phyloP scores from a whole-genome alignment of 2,329 filamentous ascomycete species.

The Colletotrichum musicola region DNA sequence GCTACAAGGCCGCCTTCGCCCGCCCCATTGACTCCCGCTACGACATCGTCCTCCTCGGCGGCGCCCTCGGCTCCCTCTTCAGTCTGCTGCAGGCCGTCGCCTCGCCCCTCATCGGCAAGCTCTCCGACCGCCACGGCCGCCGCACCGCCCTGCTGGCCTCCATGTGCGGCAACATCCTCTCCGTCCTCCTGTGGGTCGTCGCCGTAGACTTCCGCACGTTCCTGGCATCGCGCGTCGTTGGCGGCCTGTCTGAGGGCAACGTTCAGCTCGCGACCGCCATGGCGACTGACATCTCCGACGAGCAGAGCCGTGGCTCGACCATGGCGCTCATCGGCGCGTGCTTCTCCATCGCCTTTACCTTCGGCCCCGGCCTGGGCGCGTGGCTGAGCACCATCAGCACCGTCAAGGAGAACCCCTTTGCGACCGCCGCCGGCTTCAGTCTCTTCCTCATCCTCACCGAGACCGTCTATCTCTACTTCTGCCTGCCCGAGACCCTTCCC shows the following conservation, averaged over 20 bases:
- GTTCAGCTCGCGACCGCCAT: conserved; percentile 97
- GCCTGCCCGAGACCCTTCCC: conserved; percentile 88
- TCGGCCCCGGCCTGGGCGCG: conserved; percentile 92
- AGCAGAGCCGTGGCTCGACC: conserved; percentile 84
- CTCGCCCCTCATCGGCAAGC: conserved; percentile 87
- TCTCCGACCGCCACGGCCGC: conserved; percentile 91
- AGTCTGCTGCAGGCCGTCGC: conserved; percentile 92
- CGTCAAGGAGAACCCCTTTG: conserved; percentile 92
- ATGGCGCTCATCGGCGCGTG: conserved; percentile 98
- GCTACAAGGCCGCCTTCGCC: conserved; percentile 94
- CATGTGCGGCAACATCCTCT: conserved; percentile 93
- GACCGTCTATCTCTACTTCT: conserved; percentile 87
- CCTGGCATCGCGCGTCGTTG: conserved; percentile 90
- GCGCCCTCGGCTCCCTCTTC: conserved; percentile 93
- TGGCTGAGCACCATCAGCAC: conserved; percentile 82
- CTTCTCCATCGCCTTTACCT: conserved; percentile 97
- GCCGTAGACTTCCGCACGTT: conserved; percentile 97
- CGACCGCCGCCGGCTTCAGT: conserved; percentile 89
- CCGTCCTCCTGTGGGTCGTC: conserved; percentile 92
- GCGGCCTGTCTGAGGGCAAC: conserved; percentile 95
- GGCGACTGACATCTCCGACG: conserved; percentile 94
- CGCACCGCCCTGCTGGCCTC: conserved; percentile 88
- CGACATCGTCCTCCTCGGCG: conserved; percentile 95
- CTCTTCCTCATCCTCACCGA: conserved; percentile 87
- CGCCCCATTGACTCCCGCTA: conserved; percentile 95